Evolutionary conservation across 139 green algal genomes (phyloP), one percentile per base, ranked within the genome.

Genomic region (Chlorella sp.): DNA sequence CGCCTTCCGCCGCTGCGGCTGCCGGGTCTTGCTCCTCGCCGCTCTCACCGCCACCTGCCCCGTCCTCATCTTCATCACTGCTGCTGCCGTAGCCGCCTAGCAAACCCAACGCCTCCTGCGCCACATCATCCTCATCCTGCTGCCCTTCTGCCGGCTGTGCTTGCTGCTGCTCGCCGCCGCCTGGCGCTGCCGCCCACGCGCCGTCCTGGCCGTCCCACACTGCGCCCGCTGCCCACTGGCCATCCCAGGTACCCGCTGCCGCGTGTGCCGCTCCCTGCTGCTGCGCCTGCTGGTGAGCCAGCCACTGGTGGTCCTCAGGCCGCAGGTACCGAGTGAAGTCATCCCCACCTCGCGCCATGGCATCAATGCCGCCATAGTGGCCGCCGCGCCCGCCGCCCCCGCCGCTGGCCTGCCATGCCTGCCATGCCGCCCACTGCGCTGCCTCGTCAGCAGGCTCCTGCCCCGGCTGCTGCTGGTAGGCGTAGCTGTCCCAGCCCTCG

Each of bases 401-500:
- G 36, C 74, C 38, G 0, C 63, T 18, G 28, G 65, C 56, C 63
- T 74, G 78, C 78, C 78, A 83, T 25, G 41, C 38, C 15, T 62
- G 63, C 78, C 78, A 83, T 5, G 78, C 78, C 9, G 30, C 63
- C 63, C 78, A 74, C 63, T 74, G 63, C 6, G 63, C 78, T 12
- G 34, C 39, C n/a, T 62, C 57, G 12, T 44, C 32, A 4, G 18
- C 63, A 16, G 39, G 26, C 26, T 36, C 15, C 28, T 39, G 38
- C 78, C 57, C 17, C 39, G 4, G 16, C 82, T 41, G 39, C 28
- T 75, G 72, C 39, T 64, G 34, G 72, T 86, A 75, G 18, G 63
- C 51, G n/a, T 57, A 74, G n/a, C 73, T 16, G 39, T 86, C 82
- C 82, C 82, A 86, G 16, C 82, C 82, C n/a, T 80, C 69, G 36